phyloP scores from a whole-genome alignment of 2,329 filamentous ascomycete genomes.

The Nakataea oryzae region DNA sequence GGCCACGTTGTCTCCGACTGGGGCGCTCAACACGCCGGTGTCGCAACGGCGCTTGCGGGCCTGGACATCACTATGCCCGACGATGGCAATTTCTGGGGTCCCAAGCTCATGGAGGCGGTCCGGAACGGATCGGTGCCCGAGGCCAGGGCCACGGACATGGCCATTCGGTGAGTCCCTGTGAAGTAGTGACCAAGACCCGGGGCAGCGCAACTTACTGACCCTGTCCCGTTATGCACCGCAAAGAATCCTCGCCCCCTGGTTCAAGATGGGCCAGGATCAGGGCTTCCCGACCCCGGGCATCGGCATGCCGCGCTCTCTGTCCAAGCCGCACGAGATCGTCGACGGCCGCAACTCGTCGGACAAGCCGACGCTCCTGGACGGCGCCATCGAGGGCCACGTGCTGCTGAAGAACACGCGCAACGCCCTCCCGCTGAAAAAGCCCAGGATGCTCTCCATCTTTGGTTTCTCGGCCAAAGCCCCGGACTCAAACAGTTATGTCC shows the following conservation, averaged over 20 bases:
- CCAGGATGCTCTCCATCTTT: slow-evolving; percentile 44
- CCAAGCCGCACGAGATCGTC: slow-evolving; percentile 37
- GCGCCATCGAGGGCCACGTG: slow-evolving; percentile 53
- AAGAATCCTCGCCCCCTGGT: slow-evolving; percentile 38
- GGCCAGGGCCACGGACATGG: slow-evolving; percentile 30
- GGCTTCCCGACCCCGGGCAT: slow-evolving; percentile 33
- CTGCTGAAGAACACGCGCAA: slow-evolving; percentile 50
- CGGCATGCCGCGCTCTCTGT: slow-evolving; percentile 39
- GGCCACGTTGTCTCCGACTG: slow-evolving; percentile 3
- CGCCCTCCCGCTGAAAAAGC: slow-evolving; percentile 41
- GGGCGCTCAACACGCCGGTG: slow-evolving; percentile 52
- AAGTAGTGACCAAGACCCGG: too few species aligned
- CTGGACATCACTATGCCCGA: slow-evolving; percentile 63
- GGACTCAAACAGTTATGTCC: slow-evolving; percentile 27
- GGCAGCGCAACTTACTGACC: neutral
- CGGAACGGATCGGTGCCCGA: slow-evolving; percentile 47
- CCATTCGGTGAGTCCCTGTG: slow-evolving; percentile 10
- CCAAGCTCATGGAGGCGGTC: slow-evolving; percentile 48
- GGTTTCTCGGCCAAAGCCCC: slow-evolving; percentile 47
- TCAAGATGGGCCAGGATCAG: slow-evolving; percentile 40
- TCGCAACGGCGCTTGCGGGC: slow-evolving; percentile 51
- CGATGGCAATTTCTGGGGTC: slow-evolving; percentile 27
- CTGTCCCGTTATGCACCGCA: slow-evolving; percentile 10
- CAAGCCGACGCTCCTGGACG: slow-evolving; percentile 33
- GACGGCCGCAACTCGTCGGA: slow-evolving; percentile 41